Conservation (phyloP, 2,329 filamentous ascomycete species). For the Stylonectria norvegica region DNA sequence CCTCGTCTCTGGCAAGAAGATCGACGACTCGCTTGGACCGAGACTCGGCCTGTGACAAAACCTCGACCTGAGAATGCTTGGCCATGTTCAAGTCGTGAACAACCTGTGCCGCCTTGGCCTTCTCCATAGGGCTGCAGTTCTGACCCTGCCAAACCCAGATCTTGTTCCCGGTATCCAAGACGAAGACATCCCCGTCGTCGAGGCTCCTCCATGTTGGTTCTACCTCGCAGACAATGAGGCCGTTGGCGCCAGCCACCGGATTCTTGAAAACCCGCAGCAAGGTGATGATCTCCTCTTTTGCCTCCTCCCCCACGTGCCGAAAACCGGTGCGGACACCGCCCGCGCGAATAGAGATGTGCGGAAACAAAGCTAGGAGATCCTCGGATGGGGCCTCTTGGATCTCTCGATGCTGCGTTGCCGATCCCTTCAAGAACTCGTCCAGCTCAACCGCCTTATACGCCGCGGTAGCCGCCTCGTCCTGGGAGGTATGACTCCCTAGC, state of each 20-base stretch:
- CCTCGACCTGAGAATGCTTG: constrained; percentile 63
- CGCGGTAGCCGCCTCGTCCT: constrained; percentile 66
- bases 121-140: constrained; percentile 65
- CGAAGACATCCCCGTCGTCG: constrained; percentile 64
- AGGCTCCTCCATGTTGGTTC: constrained; percentile 58
- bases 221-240: constrained; percentile 62
- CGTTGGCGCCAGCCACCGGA: constrained; percentile 41
- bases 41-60: constrained; percentile 59
- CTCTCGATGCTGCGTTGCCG: constrained; percentile 63
- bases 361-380: constrained; percentile 59
- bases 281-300: constrained; percentile 42
- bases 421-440: constrained; percentile 61
- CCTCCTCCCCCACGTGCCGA: constrained; percentile 54
- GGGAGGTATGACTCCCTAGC: constrained; percentile 62
- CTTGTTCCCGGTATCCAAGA: constrained; percentile 60
- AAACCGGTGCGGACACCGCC: constrained; percentile 63
- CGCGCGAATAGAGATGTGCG: constrained; percentile 54
- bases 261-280: constrained; percentile 63
- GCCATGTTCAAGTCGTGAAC: constrained; percentile 62
- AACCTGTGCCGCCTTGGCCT: constrained; percentile 64
- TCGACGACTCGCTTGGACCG: constrained; percentile 53
- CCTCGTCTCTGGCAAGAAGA: constrained; percentile 45
- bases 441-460: constrained; percentile 70
- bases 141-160: constrained; percentile 69
- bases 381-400: constrained; percentile 56